Base-by-base conservation (phyloP, 148 eudicot species). In the Chenopodium album region DNA sequence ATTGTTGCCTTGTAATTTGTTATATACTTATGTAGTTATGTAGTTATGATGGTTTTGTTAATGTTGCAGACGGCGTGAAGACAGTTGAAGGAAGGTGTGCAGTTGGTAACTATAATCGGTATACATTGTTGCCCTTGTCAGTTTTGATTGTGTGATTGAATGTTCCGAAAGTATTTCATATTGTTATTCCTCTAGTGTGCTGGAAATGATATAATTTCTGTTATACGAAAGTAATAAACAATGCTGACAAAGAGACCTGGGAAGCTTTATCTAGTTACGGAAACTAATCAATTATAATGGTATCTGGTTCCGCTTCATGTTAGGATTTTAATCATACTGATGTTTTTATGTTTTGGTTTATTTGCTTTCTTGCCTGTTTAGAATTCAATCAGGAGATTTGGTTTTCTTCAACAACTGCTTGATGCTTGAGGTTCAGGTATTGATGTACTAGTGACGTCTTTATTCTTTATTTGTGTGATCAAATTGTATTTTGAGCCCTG, bases 11-110 rank as follows among this genome's bases (percentile, higher is more conserved):
- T 12, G 52, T 48, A 1, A 48, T 48, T 4, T 37, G 5, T 37
- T 7, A 5, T 5, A 5, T 37, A 37, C 44, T 37, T 37, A 41
- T 6, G 44, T 6, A 41, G 8, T 37, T 37, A 41, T 6, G 44
- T 6, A 41, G 8, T 5, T 41, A 41, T 41, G 44, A 41, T 41
- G 44, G 16, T 71, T 10, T 62, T 75, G 79, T 73, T 71, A 29
- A 75, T 81, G 23, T 17, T 81, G 71, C 81, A 93, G 98, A 93
- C 84, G 98, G 97, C 74, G 63, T 54, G 71, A 95, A 95, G 87
- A 92, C 94, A 67, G 80, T 89, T 87, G 97, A 95, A 90, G 98
- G 98, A 81, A 90, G 98, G 85, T 95, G 95, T 82, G 97, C 97
- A 47, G 87, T 85, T 78, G 98, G 98, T 44, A 87, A 91, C 85